Evolutionary conservation across 192 early-diverging fungal species (phyloP).

Genomic region (Backusella westeae): DNA sequence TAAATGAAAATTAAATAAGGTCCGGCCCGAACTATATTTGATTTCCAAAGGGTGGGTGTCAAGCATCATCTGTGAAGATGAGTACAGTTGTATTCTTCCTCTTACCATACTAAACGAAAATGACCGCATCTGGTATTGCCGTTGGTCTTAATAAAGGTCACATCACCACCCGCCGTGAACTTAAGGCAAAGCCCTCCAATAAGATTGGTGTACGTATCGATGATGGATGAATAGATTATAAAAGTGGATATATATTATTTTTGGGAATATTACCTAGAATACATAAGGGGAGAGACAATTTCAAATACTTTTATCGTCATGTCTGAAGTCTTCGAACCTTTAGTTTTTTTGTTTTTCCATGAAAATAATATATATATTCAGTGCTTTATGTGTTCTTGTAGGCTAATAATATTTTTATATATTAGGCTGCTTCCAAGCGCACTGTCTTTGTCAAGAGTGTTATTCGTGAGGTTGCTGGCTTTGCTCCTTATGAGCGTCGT

Average conservation of each 20-base stretch:
- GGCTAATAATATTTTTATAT: not conserved
- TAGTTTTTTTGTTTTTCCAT: not conserved
- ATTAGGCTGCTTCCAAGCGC: slow-evolving; percentile 54
- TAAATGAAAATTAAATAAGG: not conserved
- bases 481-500: slow-evolving; percentile 96
- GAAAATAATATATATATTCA: not conserved
- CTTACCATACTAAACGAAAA: not conserved
- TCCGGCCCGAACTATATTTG: not conserved
- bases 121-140: not conserved
- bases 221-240: not conserved
- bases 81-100: not conserved
- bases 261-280: not conserved
- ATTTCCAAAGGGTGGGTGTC: not conserved
- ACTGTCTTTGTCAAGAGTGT: slow-evolving; percentile 88
- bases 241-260: not conserved
- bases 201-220: slow-evolving; percentile 2
- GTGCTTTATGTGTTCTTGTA: not conserved
- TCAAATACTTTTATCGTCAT: not conserved
- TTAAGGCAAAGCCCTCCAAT: slow-evolving; percentile 37
- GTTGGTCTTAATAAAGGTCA: slow-evolving; percentile 63
- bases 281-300: not conserved
- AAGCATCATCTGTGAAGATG: not conserved
- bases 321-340: not conserved
- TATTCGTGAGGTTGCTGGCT: slow-evolving; percentile 96
- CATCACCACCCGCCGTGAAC: slow-evolving; percentile 72